Evolutionary conservation across 148 eudicot genomes (phyloP).

Genomic region (Salicornia ramosissima): DNA sequence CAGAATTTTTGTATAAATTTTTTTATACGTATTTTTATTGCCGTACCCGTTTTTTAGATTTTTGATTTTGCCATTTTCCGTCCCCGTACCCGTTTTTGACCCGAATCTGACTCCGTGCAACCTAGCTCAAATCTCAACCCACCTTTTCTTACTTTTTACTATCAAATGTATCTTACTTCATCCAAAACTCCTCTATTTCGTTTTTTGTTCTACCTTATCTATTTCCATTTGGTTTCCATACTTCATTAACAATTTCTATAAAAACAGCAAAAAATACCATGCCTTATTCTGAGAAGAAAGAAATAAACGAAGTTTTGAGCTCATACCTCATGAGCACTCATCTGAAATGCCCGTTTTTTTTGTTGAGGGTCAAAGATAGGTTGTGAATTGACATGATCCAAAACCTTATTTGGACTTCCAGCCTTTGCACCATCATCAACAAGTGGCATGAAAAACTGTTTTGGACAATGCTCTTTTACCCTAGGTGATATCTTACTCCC

Average conservation of each 20-base stretch:
- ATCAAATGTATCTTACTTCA: not conserved
- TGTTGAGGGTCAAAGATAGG: conserved; percentile 33
- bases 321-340: conserved; percentile 81
- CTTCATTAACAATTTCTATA: not conserved
- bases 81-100: too few relatives aligned
- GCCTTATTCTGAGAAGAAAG: not conserved
- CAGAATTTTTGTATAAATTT: too few relatives aligned
- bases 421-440: conserved; percentile 26
- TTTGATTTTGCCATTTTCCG: too few relatives aligned
- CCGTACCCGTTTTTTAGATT: too few relatives aligned
- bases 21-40: too few relatives aligned
- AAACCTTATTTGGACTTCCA: conserved; percentile 21
- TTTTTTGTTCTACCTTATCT: not conserved
- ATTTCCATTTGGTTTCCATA: too few relatives aligned
- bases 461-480: conserved; percentile 30
- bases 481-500: conserved; percentile 21
- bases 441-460: conserved; percentile 8
- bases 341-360: conserved; percentile 62
- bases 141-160: not conserved
- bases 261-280: not conserved
- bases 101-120: too few relatives aligned
- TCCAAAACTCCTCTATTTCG: not conserved
- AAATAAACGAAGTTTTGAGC: not conserved
- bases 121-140: too few relatives aligned
- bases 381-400: conserved; percentile 23